phyloP scores from a whole-genome alignment of 192 early-diverging fungal genomes.

The Glomus cerebriforme region DNA sequence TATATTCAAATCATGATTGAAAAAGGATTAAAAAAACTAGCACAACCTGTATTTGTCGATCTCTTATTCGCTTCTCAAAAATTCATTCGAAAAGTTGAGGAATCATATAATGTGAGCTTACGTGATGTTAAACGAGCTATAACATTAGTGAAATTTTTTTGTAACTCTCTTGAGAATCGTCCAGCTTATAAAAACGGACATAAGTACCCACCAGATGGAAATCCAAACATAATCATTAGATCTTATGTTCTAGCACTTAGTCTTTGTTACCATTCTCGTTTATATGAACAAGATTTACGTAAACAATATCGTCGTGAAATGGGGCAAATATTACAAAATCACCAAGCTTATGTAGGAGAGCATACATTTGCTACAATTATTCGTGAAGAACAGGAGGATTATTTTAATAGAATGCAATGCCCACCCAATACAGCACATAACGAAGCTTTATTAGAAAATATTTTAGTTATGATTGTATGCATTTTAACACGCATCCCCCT shows the following conservation, averaged over 20 bases:
- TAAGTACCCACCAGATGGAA: too few species aligned
- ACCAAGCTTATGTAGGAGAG: neutral
- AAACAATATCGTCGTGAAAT: slow-evolving; percentile 7
- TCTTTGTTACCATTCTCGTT: slow-evolving; percentile 19
- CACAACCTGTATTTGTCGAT: neutral
- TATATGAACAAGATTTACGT: slow-evolving; percentile 16
- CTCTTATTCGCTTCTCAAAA: slow-evolving; percentile 22
- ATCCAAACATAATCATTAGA: too few species aligned
- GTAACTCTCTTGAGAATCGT: slow-evolving; percentile 16
- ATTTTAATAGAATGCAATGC: neutral
- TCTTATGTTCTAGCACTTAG: slow-evolving; percentile 9
- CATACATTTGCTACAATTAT: neutral
- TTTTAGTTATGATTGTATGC: slow-evolving; percentile 20
- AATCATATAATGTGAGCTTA: slow-evolving; percentile 15
- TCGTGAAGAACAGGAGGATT: slow-evolving; percentile 21
- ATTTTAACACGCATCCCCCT: slow-evolving; percentile 26
- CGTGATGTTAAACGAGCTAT: slow-evolving; percentile 30
- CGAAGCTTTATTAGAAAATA: slow-evolving; percentile 30
- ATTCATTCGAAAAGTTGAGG: slow-evolving; percentile 28
- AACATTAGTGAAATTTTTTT: slow-evolving; percentile 4
- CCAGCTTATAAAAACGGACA: neutral
- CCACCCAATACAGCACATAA: neutral
- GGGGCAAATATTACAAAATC: slow-evolving; percentile 5
- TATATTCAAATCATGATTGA: neutral
- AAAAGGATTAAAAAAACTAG: too few species aligned